Conservation (phyloP, 176 grass and related monocot species). For the Raddia distichophylla region DNA sequence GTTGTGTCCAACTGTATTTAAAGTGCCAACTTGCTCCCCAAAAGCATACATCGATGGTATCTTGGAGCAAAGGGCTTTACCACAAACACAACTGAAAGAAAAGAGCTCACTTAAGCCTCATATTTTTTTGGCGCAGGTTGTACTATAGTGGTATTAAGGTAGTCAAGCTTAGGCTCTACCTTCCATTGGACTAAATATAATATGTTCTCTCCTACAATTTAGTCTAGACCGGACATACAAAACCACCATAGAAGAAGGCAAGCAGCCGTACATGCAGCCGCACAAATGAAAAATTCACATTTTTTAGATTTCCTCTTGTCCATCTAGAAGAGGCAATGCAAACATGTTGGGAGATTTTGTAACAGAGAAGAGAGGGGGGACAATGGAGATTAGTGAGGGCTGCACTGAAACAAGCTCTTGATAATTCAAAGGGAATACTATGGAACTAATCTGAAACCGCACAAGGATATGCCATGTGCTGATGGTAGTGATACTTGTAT, state of each 20-base stretch:
- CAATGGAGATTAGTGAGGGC: no score
- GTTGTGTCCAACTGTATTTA: slow-evolving; percentile 9
- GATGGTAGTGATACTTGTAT: no score
- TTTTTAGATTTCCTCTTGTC: slow-evolving; percentile 19
- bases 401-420: no score
- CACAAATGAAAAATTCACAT: slow-evolving; percentile 5
- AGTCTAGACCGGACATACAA: background rate
- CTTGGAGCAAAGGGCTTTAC: background rate
- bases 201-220: slow-evolving; percentile 3
- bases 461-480: no score
- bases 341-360: no score
- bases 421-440: no score
- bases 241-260: slow-evolving; percentile 3
- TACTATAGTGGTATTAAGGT: background rate
- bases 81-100: slow-evolving; percentile 6
- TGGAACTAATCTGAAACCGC: no score
- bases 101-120: background rate
- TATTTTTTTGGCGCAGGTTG: slow-evolving; percentile 12
- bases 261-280: background rate
- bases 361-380: no score
- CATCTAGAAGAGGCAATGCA: slow-evolving; percentile 10
- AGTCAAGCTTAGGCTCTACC: background rate
- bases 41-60: background rate
- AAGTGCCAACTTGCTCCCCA: background rate
- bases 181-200: background rate